phyloP scores from a whole-genome alignment of 352 stramenopile species.

The Globisporangium uncinulatum region DNA sequence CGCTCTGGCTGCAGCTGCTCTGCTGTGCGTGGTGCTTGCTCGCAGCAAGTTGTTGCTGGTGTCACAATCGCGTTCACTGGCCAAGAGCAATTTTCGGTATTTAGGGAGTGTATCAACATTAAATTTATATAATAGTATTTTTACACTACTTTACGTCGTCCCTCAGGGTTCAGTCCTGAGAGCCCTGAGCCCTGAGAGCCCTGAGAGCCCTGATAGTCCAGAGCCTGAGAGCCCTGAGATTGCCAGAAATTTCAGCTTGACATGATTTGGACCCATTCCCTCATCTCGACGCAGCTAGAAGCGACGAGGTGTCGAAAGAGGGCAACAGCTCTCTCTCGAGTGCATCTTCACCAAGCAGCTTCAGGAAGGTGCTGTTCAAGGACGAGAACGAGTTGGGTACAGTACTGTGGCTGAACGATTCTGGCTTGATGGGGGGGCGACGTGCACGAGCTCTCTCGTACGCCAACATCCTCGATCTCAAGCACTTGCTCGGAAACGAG shows the following conservation, averaged over 20 bases:
- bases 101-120: no score
- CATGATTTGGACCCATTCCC: no score
- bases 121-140: background rate
- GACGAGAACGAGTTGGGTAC: conserved; percentile 8
- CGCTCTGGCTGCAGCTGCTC: background rate
- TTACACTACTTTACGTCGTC: background rate
- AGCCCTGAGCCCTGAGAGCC: no score
- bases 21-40: background rate
- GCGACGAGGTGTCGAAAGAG: no score
- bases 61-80: background rate
- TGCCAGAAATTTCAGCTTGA: background rate
- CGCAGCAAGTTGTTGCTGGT: background rate
- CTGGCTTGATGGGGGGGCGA: conserved; percentile 9
- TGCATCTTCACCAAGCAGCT: no score
- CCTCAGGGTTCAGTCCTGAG: no score
- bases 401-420: background rate
- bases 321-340: no score
- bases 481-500: conserved; percentile 12
- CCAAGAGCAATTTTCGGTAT: background rate
- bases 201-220: no score
- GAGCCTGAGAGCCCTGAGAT: no score
- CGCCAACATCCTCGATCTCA: conserved; percentile 11
- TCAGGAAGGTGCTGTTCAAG: conserved; percentile 6
- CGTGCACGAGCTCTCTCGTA: conserved; percentile 7
- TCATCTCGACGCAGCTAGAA: no score